phyloP scores from a whole-genome alignment of 2,329 filamentous ascomycete genomes.

The Cytospora paraplurivora region DNA sequence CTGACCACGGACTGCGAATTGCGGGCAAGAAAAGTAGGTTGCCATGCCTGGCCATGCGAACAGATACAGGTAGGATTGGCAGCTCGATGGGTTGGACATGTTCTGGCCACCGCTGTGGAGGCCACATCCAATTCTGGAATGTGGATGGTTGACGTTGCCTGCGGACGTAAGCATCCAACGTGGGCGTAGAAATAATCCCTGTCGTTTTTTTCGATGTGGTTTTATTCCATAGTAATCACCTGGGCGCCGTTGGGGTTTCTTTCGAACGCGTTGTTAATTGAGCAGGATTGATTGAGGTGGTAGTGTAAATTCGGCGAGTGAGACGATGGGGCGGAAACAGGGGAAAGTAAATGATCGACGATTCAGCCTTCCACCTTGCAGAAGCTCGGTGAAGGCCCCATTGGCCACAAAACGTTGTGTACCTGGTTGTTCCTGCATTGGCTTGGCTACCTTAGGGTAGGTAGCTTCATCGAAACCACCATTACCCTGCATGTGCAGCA shows the following conservation, averaged over 20 bases:
- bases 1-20: too few species aligned
- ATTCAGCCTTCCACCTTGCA: not conserved
- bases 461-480: not conserved
- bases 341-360: not conserved
- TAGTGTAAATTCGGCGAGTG: too few species aligned
- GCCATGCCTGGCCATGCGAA: not conserved
- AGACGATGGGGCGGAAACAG: not conserved
- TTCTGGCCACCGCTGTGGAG: too few species aligned
- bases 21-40: too few species aligned
- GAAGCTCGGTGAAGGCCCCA: not conserved
- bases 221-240: too few species aligned
- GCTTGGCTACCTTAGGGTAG: too few species aligned
- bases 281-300: not conserved
- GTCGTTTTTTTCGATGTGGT: too few species aligned
- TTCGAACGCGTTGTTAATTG: not conserved
- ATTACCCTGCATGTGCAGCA: not conserved
- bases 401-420: slow-evolving; percentile 5
- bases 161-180: not conserved
- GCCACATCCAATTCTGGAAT: too few species aligned
- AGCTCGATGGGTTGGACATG: not conserved
- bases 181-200: too few species aligned
- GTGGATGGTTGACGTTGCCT: not conserved
- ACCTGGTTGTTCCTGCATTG: slow-evolving; percentile 2
- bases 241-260: too few species aligned
- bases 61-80: not conserved